A percentile compares a stretch with the other conserved stretches of the same genome.
phyloP scores from a whole-genome alignment of 495 filamentous ascomycete genomes.

The Aspergillus baeticus region DNA sequence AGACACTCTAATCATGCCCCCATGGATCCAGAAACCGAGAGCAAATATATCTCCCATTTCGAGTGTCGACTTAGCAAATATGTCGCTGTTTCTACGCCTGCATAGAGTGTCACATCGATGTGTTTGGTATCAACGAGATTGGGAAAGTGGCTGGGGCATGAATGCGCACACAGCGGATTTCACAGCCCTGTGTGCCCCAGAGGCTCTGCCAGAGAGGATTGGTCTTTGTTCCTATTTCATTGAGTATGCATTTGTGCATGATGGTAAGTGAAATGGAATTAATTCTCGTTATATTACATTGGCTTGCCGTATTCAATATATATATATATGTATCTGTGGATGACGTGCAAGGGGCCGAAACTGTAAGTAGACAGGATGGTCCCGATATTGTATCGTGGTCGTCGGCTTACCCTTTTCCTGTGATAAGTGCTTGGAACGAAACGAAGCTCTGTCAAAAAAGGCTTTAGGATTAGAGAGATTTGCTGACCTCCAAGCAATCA shows the following conservation, averaged over 20 bases:
- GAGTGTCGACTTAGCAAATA: not conserved
- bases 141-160: not conserved
- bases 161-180: not conserved
- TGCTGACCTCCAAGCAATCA: too few species aligned
- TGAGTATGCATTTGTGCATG: not conserved
- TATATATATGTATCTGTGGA: too few species aligned
- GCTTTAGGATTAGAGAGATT: too few species aligned
- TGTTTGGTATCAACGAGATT: not conserved
- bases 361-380: too few species aligned
- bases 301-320: too few species aligned
- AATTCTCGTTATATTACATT: too few species aligned
- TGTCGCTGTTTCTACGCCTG: not conserved
- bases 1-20: not conserved
- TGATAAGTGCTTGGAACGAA: too few species aligned
- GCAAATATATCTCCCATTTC: not conserved
- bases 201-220: not conserved
- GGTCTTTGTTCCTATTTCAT: not conserved
- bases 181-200: not conserved
- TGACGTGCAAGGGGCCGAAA: too few species aligned
- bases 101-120: not conserved
- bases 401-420: too few species aligned
- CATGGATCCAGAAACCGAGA: not conserved
- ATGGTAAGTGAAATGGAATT: not conserved
- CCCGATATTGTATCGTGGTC: too few species aligned
- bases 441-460: too few species aligned